These are phyloP conservation scores for Suillus bovinus DNA, from an alignment of 768 basidiomycete genomes.

Conservation along the genomic window DNA sequence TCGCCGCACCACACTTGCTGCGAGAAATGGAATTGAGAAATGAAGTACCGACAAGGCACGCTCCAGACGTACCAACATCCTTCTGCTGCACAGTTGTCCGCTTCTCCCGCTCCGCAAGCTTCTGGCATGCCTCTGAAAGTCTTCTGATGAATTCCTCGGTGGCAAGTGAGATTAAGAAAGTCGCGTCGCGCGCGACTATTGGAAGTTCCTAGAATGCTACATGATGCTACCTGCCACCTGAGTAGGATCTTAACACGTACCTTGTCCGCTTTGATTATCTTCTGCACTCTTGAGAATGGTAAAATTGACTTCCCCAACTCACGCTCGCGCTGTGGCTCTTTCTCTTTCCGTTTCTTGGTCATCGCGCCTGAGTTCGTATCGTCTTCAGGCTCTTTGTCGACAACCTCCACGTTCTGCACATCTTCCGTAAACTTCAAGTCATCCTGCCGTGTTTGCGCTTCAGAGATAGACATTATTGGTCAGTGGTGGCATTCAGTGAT, in stretches of 20 bases:
- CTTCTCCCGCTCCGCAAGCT: slow-evolving; percentile 68
- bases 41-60: not conserved
- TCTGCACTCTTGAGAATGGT: slow-evolving; percentile 78
- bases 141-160: slow-evolving; percentile 88
- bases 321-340: slow-evolving; percentile 28
- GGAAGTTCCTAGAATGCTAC: slow-evolving; percentile 61
- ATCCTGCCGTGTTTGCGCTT: not conserved
- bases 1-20: slow-evolving; percentile 62
- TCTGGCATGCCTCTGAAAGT: slow-evolving; percentile 69
- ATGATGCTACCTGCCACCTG: slow-evolving; percentile 70
- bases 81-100: slow-evolving; percentile 74
- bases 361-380: not conserved
- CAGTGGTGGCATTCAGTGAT: not conserved
- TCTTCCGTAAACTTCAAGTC: not conserved
- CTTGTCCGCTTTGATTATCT: slow-evolving; percentile 85
- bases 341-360: slow-evolving; percentile 21
- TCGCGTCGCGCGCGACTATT: slow-evolving; percentile 74
- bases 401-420: not conserved
- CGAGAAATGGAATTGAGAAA: slow-evolving; percentile 6
- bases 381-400: not conserved
- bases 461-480: not conserved
- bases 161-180: slow-evolving; percentile 76
- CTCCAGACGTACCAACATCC: slow-evolving; percentile 64
- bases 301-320: slow-evolving; percentile 70
- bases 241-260: slow-evolving; percentile 59